Evolutionary conservation across 164 flowering plant genomes (phyloP).

Genomic region (Liquidambar formosana): DNA sequence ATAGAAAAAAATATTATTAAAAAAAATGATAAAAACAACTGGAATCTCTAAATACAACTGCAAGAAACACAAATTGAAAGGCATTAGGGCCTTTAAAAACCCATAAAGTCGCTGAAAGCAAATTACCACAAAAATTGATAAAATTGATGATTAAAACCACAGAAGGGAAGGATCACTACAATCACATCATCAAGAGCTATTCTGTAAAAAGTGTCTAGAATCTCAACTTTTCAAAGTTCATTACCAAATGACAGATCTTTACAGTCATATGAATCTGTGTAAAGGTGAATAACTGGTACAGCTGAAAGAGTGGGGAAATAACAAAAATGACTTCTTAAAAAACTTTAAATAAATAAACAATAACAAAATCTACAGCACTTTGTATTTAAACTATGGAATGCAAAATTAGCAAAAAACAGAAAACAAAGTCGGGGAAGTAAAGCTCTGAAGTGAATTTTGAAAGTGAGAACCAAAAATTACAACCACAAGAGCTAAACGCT

Average conservation of each 20-base stretch:
- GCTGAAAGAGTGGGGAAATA: too few species aligned
- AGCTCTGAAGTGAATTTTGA: too few species aligned
- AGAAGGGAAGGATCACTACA: not conserved
- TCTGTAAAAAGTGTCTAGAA: not conserved
- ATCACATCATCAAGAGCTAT: not conserved
- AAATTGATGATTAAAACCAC: not conserved
- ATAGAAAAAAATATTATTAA: conserved; percentile 6
- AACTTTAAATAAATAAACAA: too few species aligned
- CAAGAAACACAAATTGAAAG: not conserved
- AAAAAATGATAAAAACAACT: not conserved
- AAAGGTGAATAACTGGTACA: too few species aligned
- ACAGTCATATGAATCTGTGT: too few species aligned
- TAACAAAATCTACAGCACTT: too few species aligned
- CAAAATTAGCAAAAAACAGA: not conserved
- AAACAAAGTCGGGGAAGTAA: too few species aligned
- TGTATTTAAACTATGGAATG: too few species aligned
- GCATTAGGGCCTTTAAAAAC: not conserved
- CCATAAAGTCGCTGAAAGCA: not conserved
- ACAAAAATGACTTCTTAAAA: too few species aligned
- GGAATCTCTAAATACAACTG: not conserved
- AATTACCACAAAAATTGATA: not conserved
- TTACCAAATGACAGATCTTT: not conserved
- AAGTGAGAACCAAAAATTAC: too few species aligned
- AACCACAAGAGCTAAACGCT: too few species aligned
- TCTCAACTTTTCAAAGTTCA: not conserved